These are phyloP conservation scores for Fomitopsis schrenkii DNA, from an alignment of 1,284 basidiomycete genomes.

Conservation along the genomic window DNA sequence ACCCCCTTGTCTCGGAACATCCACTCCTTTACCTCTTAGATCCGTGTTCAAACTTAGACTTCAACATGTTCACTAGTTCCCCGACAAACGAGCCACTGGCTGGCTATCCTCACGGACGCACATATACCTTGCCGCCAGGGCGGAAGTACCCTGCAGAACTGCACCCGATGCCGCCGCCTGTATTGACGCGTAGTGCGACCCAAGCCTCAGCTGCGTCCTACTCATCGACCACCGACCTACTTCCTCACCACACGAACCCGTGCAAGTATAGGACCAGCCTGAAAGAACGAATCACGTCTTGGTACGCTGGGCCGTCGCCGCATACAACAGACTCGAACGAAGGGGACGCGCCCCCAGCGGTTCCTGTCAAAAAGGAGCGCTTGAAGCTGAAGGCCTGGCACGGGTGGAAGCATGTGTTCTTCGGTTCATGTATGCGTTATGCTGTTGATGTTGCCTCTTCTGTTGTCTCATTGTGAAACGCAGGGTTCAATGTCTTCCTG, in stretches of 20 bases:
- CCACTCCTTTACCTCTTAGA: not conserved
- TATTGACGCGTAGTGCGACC: slow-evolving; percentile 18
- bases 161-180: slow-evolving; percentile 13
- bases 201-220: slow-evolving; percentile 19
- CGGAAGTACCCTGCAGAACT: slow-evolving; percentile 14
- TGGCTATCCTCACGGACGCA: slow-evolving; percentile 7
- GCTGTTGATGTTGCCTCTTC: not conserved
- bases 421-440: slow-evolving; percentile 47
- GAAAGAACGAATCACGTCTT: slow-evolving; percentile 16
- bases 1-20: not conserved
- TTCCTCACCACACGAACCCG: slow-evolving; percentile 10
- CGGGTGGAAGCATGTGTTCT: slow-evolving; percentile 53
- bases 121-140: slow-evolving; percentile 14
- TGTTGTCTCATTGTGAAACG: not conserved
- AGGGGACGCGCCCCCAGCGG: slow-evolving; percentile 8
- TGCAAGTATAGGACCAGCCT: slow-evolving; percentile 5
- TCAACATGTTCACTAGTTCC: slow-evolving; percentile 17
- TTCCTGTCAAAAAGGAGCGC: slow-evolving; percentile 2
- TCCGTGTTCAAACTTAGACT: slow-evolving; percentile 2
- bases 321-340: slow-evolving; percentile 14
- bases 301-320: slow-evolving; percentile 9
- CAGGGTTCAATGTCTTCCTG: slow-evolving; percentile 67
- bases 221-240: slow-evolving; percentile 22
- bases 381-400: slow-evolving; percentile 21
- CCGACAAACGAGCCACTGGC: slow-evolving; percentile 17